Conservation (phyloP, 2,329 filamentous ascomycete species). For the Alternaria rosae region DNA sequence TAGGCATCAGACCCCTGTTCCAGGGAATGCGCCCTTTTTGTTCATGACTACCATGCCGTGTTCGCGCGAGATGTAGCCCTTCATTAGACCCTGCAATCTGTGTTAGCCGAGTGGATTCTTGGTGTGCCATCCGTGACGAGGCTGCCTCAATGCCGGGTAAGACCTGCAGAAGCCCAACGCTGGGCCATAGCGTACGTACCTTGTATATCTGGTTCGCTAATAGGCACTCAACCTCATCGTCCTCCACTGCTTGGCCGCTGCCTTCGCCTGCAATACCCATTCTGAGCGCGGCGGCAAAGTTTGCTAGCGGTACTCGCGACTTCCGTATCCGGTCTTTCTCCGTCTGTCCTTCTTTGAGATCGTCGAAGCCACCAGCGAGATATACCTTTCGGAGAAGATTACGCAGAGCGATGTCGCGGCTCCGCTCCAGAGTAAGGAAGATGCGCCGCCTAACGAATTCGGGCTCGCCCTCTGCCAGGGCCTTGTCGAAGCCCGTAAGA, state of each 20-base stretch:
- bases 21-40: conserved; percentile 92
- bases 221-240: conserved; percentile 94
- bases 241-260: conserved; percentile 69
- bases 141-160: conserved; percentile 12
- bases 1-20: conserved; percentile 71
- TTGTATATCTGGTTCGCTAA: conserved; percentile 98
- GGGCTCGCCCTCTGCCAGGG: conserved; percentile 82
- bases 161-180: not conserved
- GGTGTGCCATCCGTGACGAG: conserved; percentile 15
- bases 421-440: conserved; percentile 91
- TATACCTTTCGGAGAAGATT: conserved; percentile 95
- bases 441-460: conserved; percentile 93
- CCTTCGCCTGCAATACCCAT: conserved; percentile 68
- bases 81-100: conserved; percentile 79
- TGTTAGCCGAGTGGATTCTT: conserved; percentile 24
- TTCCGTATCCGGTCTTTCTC: conserved; percentile 67
- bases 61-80: conserved; percentile 95
- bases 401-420: conserved; percentile 87
- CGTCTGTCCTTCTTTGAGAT: conserved; percentile 72
- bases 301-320: conserved; percentile 80
- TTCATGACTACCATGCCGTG: conserved; percentile 89
- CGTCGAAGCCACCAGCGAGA: conserved; percentile 78
- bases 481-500: conserved; percentile 81
- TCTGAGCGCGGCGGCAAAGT: conserved; percentile 85
- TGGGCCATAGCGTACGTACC: conserved; percentile 60